Percentiles rank a stretch among this genome's conserved stretches.
Conservation (phyloP, 192 early-diverging fungal species). For the Linnemannia zychae region DNA sequence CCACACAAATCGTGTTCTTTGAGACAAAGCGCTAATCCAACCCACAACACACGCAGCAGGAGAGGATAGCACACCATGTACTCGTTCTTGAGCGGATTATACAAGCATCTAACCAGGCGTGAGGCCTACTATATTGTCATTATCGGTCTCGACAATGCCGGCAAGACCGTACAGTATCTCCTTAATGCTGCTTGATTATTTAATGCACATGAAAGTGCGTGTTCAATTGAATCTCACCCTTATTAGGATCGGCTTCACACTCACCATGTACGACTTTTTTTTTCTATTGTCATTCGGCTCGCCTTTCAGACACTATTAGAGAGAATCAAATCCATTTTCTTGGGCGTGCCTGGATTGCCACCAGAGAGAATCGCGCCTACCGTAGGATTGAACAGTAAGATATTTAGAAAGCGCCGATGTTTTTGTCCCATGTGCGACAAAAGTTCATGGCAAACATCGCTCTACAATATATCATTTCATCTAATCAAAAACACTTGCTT, state of each 20-base stretch:
- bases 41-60: not conserved
- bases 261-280: not conserved
- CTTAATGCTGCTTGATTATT: not conserved
- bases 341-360: conserved; percentile 77
- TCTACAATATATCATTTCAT: not conserved
- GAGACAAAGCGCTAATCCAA: no score
- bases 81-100: conserved; percentile 91
- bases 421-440: no score
- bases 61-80: conserved; percentile 74
- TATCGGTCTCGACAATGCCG: conserved; percentile 96
- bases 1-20: no score
- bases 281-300: not conserved
- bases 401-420: no score
- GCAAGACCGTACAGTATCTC: conserved; percentile 82
- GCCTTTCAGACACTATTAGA: conserved; percentile 86
- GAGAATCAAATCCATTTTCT: conserved; percentile 86
- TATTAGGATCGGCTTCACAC: not conserved
- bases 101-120: conserved; percentile 87
- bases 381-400: conserved; percentile 91
- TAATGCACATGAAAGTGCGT: no score
- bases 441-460: no score
- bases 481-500: no score
- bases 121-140: conserved; percentile 98
- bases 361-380: conserved; percentile 95
- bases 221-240: no score